phyloP scores from a whole-genome alignment of 2,329 filamentous ascomycete genomes.

The Diaporthe humulicola region DNA sequence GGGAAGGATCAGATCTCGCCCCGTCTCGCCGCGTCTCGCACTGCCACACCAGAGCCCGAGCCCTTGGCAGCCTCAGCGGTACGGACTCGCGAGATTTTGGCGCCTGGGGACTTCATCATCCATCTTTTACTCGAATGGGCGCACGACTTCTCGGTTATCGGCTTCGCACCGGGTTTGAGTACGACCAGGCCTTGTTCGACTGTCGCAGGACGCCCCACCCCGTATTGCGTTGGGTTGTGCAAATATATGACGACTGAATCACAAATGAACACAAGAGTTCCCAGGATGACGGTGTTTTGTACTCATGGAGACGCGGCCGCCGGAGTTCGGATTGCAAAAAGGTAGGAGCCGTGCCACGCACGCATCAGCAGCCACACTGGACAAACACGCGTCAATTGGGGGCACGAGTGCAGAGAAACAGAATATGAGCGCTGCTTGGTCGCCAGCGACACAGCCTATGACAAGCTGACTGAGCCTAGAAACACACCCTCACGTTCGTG shows the following conservation, averaged over 20 bases:
- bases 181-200: background rate
- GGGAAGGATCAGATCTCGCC: slow-evolving; percentile 10
- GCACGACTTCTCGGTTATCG: background rate
- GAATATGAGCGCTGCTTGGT: background rate
- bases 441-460: background rate
- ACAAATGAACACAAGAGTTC: background rate
- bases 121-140: background rate
- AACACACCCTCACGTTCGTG: too few relatives aligned
- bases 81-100: background rate
- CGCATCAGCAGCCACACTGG: slow-evolving; percentile 4
- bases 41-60: slow-evolving; percentile 18
- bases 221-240: background rate
- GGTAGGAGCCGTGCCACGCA: background rate
- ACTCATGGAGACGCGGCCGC: background rate
- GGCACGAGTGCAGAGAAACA: background rate
- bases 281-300: background rate
- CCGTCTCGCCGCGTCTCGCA: background rate
- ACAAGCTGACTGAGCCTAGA: background rate
- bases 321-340: background rate
- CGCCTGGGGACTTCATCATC: background rate
- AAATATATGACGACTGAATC: background rate
- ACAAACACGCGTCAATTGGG: slow-evolving; percentile 6
- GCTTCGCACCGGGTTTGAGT: background rate
- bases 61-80: background rate
- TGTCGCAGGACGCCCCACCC: background rate